Percentiles rank a stretch among this genome's conserved stretches.
phyloP scores from a whole-genome alignment of 2,329 filamentous ascomycete species.

The Penicillium sp. region DNA sequence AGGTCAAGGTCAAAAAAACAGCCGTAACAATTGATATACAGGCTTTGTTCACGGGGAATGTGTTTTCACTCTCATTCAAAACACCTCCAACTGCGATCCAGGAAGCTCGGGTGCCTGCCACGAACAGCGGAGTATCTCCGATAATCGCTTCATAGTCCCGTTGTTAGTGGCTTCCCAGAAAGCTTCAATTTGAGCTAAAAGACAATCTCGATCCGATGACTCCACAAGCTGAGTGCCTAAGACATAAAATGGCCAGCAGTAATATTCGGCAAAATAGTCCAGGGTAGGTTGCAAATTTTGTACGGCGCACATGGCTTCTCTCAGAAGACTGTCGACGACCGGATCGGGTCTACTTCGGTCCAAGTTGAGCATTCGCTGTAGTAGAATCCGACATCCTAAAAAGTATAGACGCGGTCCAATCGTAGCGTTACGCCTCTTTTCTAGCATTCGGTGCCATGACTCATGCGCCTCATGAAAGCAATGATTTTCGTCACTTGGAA shows the following conservation, averaged over 20 bases:
- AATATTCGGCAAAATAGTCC: constrained; percentile 32
- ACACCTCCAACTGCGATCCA: background rate
- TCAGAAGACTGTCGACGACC: constrained; percentile 5
- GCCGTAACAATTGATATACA: too few species aligned
- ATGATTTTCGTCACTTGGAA: background rate
- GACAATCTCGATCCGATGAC: constrained; percentile 8
- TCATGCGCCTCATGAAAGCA: background rate
- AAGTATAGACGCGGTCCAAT: constrained; percentile 20
- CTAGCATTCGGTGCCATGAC: background rate
- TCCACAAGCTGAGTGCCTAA: constrained; percentile 17
- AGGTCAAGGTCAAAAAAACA: too few species aligned
- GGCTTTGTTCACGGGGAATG: too few species aligned
- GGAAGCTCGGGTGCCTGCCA: constrained; percentile 2
- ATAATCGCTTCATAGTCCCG: constrained; percentile 25
- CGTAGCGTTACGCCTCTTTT: background rate
- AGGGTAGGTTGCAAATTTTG: constrained; percentile 14
- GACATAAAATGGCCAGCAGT: constrained; percentile 27
- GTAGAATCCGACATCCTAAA: constrained; percentile 17
- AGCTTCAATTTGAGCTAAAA: constrained; percentile 17
- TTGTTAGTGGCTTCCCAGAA: constrained; percentile 27
- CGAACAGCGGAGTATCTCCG: constrained; percentile 15
- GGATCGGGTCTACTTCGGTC: background rate
- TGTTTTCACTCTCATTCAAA: background rate
- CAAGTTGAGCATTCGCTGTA: constrained; percentile 6
- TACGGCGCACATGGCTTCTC: constrained; percentile 15